Evolutionary conservation across 2,329 filamentous ascomycete species (phyloP).

Genomic region (Ophiostoma fasciatum): DNA sequence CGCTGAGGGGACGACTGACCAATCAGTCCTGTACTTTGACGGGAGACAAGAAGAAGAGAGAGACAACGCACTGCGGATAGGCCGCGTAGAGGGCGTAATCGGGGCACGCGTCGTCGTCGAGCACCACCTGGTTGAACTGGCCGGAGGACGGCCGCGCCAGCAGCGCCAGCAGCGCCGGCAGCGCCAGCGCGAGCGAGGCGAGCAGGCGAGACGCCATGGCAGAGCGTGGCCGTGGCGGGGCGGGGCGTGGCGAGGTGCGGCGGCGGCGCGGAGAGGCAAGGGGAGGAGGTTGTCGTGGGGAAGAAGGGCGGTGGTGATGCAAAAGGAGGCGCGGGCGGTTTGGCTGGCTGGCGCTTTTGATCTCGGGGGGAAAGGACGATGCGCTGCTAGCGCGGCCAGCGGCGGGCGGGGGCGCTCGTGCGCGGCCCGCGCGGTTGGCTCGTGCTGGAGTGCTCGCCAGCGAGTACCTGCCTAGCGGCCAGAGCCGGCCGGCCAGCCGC

Average conservation of each 20-base stretch:
- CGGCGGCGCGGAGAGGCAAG: too few relatives aligned
- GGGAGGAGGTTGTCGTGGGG: too few relatives aligned
- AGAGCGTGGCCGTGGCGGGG: background rate
- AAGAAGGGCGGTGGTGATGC: too few relatives aligned
- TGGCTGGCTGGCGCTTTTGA: too few relatives aligned
- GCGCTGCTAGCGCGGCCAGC: too few relatives aligned
- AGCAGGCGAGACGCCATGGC: slow-evolving; percentile 9
- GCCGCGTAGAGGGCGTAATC: slow-evolving; percentile 48
- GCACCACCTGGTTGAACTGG: slow-evolving; percentile 8
- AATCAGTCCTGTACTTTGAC: background rate
- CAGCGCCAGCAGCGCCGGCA: background rate
- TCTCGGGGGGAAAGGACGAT: too few relatives aligned
- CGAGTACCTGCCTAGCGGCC: too few relatives aligned
- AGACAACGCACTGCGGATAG: slow-evolving; percentile 37
- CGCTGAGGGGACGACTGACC: slow-evolving; percentile 58
- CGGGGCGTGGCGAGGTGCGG: background rate
- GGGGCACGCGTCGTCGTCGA: slow-evolving; percentile 37
- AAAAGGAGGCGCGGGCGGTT: too few relatives aligned
- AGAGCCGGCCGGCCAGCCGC: too few relatives aligned
- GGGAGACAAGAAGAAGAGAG: background rate
- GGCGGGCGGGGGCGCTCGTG: too few relatives aligned
- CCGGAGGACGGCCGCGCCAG: slow-evolving; percentile 3
- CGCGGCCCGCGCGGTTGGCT: too few relatives aligned
- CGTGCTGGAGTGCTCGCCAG: too few relatives aligned
- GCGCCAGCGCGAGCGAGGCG: slow-evolving; percentile 2